Percentiles rank a stretch among this genome's conserved stretches.
Conservation (phyloP, 2,329 filamentous ascomycete species). For the Fusarium sp. region DNA sequence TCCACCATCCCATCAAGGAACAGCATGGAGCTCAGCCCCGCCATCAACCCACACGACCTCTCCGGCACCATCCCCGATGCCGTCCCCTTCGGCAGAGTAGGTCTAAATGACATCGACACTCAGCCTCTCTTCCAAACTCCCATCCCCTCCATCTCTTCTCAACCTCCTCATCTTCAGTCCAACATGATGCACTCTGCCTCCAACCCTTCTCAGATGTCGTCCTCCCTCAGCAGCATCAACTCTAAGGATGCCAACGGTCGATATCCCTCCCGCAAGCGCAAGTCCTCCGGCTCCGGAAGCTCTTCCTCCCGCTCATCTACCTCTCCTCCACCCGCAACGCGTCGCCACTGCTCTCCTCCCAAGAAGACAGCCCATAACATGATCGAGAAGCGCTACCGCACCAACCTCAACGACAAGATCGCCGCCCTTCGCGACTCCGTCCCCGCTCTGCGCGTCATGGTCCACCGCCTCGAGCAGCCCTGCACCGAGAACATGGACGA, state of each 20-base stretch:
- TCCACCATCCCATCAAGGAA: slow-evolving; percentile 40
- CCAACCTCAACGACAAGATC: slow-evolving; percentile 95
- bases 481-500: slow-evolving; percentile 63
- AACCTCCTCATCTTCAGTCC: slow-evolving; percentile 36
- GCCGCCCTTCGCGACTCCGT: slow-evolving; percentile 88
- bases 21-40: slow-evolving; percentile 44
- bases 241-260: slow-evolving; percentile 35
- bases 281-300: slow-evolving; percentile 45
- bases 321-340: slow-evolving; percentile 49
- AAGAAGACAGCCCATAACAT: slow-evolving; percentile 97
- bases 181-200: slow-evolving; percentile 33
- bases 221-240: slow-evolving; percentile 12
- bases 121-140: slow-evolving; percentile 44
- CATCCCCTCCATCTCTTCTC: slow-evolving; percentile 41
- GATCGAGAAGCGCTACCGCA: slow-evolving; percentile 95
- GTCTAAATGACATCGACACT: slow-evolving; percentile 42
- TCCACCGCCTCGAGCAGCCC: slow-evolving; percentile 65
- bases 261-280: slow-evolving; percentile 47
- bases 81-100: slow-evolving; percentile 42
- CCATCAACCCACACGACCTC: slow-evolving; percentile 43
- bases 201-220: slow-evolving; percentile 35
- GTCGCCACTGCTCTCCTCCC: slow-evolving; percentile 44
- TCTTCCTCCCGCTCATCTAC: slow-evolving; percentile 50
- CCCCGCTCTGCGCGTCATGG: slow-evolving; percentile 82
- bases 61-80: slow-evolving; percentile 40